Evolutionary conservation across 805 yeast species (phyloP).

Genomic region (Teunomyces kruisii): DNA sequence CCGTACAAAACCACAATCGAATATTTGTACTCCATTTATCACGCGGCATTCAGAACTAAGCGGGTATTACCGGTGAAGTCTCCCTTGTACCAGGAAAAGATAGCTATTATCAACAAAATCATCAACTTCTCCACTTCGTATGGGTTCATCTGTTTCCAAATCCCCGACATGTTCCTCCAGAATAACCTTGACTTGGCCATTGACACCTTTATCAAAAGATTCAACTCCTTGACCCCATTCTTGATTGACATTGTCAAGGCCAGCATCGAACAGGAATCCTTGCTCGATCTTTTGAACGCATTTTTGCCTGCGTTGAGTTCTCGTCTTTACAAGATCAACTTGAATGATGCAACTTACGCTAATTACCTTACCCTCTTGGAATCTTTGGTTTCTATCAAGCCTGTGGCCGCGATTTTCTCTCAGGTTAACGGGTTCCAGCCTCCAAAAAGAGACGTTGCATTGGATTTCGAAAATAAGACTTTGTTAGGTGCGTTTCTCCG

Average conservation of each 20-base stretch:
- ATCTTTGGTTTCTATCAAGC: conserved; percentile 55
- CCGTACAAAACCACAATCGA: conserved; percentile 38
- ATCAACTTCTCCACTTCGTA: conserved; percentile 55
- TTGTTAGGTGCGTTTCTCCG: conserved; percentile 76
- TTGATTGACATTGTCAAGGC: conserved; percentile 55
- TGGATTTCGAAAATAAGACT: conserved; percentile 58
- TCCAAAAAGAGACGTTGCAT: conserved; percentile 41
- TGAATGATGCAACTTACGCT: conserved; percentile 52
- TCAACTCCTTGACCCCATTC: conserved; percentile 32
- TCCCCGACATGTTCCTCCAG: conserved; percentile 59
- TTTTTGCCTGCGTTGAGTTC: conserved; percentile 47
- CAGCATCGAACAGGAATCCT: conserved; percentile 65
- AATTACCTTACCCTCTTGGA: conserved; percentile 57
- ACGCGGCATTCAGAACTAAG: conserved; percentile 37
- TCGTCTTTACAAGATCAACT: conserved; percentile 37
- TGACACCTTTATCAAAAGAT: conserved; percentile 22
- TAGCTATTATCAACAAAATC: conserved; percentile 46
- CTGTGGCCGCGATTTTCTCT: conserved; percentile 60
- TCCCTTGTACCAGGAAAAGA: conserved; percentile 34
- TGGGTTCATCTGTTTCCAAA: conserved; percentile 67
- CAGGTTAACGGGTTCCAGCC: conserved; percentile 55
- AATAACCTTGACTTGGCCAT: conserved; percentile 33
- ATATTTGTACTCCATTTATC: conserved; percentile 50
- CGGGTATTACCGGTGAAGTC: conserved; percentile 45
- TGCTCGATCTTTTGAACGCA: conserved; percentile 57